Percentiles rank a stretch among this genome's conserved stretches.
phyloP scores from a whole-genome alignment of 2,329 filamentous ascomycete species.

The Parascedosporium putredinis region DNA sequence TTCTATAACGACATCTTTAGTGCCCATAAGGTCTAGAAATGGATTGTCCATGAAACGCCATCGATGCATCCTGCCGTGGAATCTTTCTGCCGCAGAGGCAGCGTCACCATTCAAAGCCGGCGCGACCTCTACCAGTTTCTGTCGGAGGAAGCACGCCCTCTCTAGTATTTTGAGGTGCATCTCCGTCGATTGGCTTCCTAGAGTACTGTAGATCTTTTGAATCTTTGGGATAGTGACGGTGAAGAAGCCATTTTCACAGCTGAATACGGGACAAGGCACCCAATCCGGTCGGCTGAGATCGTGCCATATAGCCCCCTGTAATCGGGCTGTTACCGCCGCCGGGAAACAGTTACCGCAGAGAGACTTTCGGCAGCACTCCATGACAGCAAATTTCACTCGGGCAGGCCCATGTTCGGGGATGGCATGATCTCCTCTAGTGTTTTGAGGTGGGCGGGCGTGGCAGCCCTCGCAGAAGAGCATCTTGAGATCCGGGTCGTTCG shows the following conservation, averaged over 20 bases:
- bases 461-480: neutral
- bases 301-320: conserved; percentile 12
- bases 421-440: neutral
- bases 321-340: neutral
- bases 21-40: neutral
- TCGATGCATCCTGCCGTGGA: neutral
- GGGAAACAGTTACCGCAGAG: conserved; percentile 13
- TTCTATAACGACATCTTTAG: neutral
- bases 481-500: neutral
- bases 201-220: neutral
- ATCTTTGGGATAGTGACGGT: neutral
- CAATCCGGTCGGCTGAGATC: conserved; percentile 9
- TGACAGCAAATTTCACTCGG: neutral
- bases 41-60: neutral
- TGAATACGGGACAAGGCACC: conserved; percentile 11
- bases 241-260: neutral
- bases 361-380: conserved; percentile 10
- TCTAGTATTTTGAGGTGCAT: neutral
- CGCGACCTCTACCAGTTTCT: neutral
- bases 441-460: neutral
- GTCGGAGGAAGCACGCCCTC: neutral
- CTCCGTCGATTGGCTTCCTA: neutral
- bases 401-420: too few species aligned
- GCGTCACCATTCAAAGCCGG: neutral
- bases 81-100: neutral